These are phyloP conservation scores for Paecilomyces variotii DNA, from an alignment of 2,329 filamentous ascomycete species.

Conservation along the genomic window DNA sequence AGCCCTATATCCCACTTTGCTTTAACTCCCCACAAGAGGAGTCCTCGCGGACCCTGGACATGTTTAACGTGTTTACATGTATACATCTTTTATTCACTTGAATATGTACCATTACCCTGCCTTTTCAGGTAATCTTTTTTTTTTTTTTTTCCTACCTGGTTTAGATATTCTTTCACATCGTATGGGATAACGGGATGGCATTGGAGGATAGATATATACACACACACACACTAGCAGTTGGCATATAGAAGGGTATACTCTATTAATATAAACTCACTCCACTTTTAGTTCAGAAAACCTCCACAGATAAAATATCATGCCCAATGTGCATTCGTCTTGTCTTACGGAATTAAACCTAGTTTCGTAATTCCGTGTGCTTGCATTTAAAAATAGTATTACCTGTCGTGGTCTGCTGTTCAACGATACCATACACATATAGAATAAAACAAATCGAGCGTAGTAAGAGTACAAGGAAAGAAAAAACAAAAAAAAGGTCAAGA, in stretches of 20 bases:
- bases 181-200: not conserved
- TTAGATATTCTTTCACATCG: not conserved
- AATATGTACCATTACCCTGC: not conserved
- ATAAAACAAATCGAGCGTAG: not conserved
- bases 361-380: not conserved
- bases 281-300: not conserved
- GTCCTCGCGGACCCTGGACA: not conserved
- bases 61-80: not conserved
- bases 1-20: not conserved
- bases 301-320: not conserved
- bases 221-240: not conserved
- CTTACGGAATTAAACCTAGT: too few relatives aligned
- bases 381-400: not conserved
- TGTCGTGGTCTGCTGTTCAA: not conserved
- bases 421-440: not conserved
- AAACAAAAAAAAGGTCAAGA: not conserved
- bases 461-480: not conserved
- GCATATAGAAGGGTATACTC: not conserved
- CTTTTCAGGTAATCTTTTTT: not conserved
- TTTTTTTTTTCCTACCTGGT: not conserved
- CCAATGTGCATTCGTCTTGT: too few relatives aligned
- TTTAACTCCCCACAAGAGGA: not conserved
- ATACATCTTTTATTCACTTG: not conserved
- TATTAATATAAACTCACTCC: not conserved
- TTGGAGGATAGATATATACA: not conserved